Evolutionary conservation across 2,329 filamentous ascomycete species (phyloP).

Genomic region (Aureobasidium sp.): DNA sequence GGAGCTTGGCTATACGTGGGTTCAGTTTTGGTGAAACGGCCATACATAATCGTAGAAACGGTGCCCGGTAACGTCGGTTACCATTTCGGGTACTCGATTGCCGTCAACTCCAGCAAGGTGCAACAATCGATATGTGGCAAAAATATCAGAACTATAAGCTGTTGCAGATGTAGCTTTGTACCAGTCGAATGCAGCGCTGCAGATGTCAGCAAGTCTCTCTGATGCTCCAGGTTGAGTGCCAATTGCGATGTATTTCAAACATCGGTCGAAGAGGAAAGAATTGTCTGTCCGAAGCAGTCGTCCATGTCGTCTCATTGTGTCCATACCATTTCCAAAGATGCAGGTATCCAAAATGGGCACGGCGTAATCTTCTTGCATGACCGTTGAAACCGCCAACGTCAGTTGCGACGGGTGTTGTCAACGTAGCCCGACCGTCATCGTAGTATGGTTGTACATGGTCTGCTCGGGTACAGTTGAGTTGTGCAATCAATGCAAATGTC

Average conservation of each 20-base stretch:
- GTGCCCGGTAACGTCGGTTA: neutral
- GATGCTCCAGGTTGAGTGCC: neutral
- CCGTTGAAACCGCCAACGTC: slow-evolving; percentile 1
- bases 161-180: neutral
- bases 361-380: slow-evolving; percentile 1
- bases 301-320: neutral
- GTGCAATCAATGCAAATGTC: neutral
- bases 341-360: neutral
- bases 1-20: neutral
- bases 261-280: too few relatives aligned
- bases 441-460: neutral
- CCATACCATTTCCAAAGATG: neutral
- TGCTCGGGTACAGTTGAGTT: neutral
- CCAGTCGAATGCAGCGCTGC: neutral
- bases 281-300: neutral
- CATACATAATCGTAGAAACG: neutral
- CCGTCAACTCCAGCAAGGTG: neutral
- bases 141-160: neutral
- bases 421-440: neutral
- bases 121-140: neutral
- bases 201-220: neutral
- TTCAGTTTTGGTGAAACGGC: neutral
- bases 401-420: neutral
- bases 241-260: too few relatives aligned
- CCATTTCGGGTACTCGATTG: neutral